Conservation (phyloP, 139 green algal species). For the Marvania coccoides region DNA sequence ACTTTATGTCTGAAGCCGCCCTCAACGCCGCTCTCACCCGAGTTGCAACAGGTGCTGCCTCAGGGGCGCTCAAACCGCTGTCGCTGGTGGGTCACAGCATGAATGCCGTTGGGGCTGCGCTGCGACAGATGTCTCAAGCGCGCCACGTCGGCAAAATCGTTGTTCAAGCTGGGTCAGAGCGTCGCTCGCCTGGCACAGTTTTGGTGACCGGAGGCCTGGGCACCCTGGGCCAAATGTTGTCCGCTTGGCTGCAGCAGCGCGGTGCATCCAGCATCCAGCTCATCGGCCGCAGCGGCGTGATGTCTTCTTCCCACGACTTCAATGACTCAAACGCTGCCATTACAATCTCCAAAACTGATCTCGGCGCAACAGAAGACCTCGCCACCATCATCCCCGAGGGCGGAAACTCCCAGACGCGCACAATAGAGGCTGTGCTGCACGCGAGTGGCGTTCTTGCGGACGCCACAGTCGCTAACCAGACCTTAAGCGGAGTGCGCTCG, state of each 20-base stretch:
- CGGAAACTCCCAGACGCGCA: background rate
- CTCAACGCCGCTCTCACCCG: slow-evolving; percentile 34
- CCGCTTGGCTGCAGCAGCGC: slow-evolving; percentile 48
- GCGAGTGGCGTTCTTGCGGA: slow-evolving; percentile 65
- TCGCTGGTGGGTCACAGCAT: slow-evolving; percentile 34
- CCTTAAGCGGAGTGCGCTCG: slow-evolving; percentile 12
- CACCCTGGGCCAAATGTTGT: slow-evolving; percentile 40
- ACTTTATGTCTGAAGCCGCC: slow-evolving; percentile 71
- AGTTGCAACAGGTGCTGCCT: slow-evolving; percentile 25
- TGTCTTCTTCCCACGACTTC: background rate
- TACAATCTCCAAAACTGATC: slow-evolving; percentile 16
- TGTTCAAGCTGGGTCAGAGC: slow-evolving; percentile 4
- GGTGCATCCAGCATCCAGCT: slow-evolving; percentile 9
- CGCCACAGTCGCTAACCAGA: slow-evolving; percentile 56
- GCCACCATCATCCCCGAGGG: background rate
- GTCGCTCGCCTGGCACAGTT: background rate
- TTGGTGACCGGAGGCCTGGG: slow-evolving; percentile 36
- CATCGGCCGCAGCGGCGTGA: slow-evolving; percentile 15
- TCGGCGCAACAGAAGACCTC: slow-evolving; percentile 18
- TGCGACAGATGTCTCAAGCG: slow-evolving; percentile 78
- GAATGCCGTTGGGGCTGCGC: slow-evolving; percentile 39
- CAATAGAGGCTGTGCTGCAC: slow-evolving; percentile 45
- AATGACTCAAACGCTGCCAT: background rate
- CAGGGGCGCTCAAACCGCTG: slow-evolving; percentile 40
- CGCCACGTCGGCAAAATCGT: slow-evolving; percentile 82